phyloP scores from a whole-genome alignment of 1,139 yeast species.

The Magnusiomyces paraingens region DNA sequence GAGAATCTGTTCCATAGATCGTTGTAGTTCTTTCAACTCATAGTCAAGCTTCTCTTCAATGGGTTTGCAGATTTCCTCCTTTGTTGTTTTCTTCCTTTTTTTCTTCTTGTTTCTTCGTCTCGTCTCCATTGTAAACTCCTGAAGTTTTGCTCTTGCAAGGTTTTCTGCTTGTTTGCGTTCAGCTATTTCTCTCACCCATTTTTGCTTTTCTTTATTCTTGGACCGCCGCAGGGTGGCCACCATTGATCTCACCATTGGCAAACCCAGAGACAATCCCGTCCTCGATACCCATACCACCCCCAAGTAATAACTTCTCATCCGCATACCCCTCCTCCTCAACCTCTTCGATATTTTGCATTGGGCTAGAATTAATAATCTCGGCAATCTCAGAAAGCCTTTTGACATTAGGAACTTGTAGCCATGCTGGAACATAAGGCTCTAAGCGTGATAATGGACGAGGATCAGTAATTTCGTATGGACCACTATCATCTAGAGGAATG shows the following conservation, averaged over 20 bases:
- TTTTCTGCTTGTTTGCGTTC: too few species aligned
- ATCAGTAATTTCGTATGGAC: conserved; percentile 80
- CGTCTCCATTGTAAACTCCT: too few species aligned
- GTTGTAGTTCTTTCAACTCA: too few species aligned
- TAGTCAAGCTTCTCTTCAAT: too few species aligned
- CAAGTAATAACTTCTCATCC: background rate
- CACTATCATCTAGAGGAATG: conserved; percentile 55
- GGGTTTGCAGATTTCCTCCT: too few species aligned
- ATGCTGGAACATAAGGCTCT: conserved; percentile 95
- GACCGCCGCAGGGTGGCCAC: background rate
- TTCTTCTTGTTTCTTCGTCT: too few species aligned
- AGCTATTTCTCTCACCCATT: background rate
- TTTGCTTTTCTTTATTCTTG: background rate
- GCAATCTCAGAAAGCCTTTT: conserved; percentile 87
- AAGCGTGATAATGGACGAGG: conserved; percentile 84
- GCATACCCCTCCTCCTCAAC: background rate
- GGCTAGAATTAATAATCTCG: conserved; percentile 40
- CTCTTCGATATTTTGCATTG: conserved; percentile 12
- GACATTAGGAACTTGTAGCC: conserved; percentile 83
- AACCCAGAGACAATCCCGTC: background rate
- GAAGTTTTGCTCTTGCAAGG: too few species aligned
- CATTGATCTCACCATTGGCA: background rate
- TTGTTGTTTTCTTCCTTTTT: too few species aligned
- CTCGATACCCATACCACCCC: background rate
- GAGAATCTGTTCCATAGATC: too few species aligned